A percentile compares a stretch with the other conserved stretches of the same genome.
phyloP scores from a whole-genome alignment of 1,139 yeast genomes.

The Suhomyces ambrosiae region DNA sequence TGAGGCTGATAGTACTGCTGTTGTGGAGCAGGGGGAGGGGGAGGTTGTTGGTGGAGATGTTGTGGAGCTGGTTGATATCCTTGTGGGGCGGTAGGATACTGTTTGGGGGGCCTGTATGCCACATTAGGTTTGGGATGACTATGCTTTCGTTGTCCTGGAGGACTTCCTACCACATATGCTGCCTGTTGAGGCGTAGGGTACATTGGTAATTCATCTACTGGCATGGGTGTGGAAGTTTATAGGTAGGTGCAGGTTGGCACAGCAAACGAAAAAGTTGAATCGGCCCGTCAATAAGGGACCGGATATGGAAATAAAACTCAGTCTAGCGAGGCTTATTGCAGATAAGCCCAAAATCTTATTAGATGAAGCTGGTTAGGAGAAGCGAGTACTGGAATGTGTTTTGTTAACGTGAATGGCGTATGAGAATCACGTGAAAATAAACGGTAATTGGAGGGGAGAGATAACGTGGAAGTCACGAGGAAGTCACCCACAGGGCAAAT shows the following conservation, averaged over 20 bases:
- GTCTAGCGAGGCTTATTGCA: no score
- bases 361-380: background rate
- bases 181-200: slow-evolving; percentile 54
- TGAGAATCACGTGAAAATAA: background rate
- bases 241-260: background rate
- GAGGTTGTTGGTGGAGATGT: slow-evolving; percentile 9
- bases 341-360: background rate
- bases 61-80: slow-evolving; percentile 14
- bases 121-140: slow-evolving; percentile 15
- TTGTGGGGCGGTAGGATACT: slow-evolving; percentile 21
- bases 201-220: slow-evolving; percentile 46
- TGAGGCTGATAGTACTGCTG: slow-evolving; percentile 19
- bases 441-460: background rate
- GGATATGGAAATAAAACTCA: no score
- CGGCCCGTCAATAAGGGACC: no score
- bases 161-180: slow-evolving; percentile 33
- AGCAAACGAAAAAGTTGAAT: no score
- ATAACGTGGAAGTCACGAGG: no score
- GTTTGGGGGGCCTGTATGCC: slow-evolving; percentile 22
- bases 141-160: slow-evolving; percentile 22
- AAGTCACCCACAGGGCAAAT: no score
- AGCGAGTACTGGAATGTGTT: background rate
- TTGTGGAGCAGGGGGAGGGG: slow-evolving; percentile 10
- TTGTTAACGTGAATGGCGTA: slow-evolving; percentile 1
- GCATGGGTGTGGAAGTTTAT: slow-evolving; percentile 17